A percentile compares a stretch with the other conserved stretches of the same genome.
These are phyloP conservation scores for Penicillium sp. DNA, from an alignment of 2,329 filamentous ascomycete genomes.

Conservation along the genomic window DNA sequence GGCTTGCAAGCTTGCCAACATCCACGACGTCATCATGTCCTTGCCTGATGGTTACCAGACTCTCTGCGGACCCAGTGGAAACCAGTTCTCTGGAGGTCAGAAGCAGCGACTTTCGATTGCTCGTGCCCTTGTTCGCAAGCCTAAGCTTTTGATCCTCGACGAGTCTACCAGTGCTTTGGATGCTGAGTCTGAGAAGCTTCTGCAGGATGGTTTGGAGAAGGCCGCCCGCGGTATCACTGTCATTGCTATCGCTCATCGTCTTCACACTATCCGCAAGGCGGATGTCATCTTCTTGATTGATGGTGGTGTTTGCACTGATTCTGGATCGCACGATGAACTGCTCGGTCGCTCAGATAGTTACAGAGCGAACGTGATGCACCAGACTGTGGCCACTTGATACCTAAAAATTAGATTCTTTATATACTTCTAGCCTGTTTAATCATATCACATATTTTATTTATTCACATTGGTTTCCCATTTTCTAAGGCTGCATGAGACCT, in stretches of 20 bases:
- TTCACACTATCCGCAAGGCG: constrained; percentile 63
- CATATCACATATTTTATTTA: not conserved
- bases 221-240: constrained; percentile 38
- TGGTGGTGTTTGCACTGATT: constrained; percentile 63
- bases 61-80: constrained; percentile 54
- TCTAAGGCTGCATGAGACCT: too few relatives aligned
- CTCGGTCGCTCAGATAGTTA: constrained; percentile 48
- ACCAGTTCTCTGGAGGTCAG: constrained; percentile 58
- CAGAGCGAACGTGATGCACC: constrained; percentile 42
- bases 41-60: constrained; percentile 64
- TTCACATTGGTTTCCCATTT: too few relatives aligned
- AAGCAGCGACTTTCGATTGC: constrained; percentile 62
- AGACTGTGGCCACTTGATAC: constrained; percentile 32
- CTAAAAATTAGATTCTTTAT: not conserved
- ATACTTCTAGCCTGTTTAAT: constrained; percentile 4
- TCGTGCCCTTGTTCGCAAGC: constrained; percentile 57
- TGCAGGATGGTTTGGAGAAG: constrained; percentile 46
- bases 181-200: constrained; percentile 52
- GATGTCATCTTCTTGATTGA: constrained; percentile 79
- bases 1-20: constrained; percentile 68
- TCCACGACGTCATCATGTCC: constrained; percentile 66
- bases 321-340: constrained; percentile 64
- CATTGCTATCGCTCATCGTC: constrained; percentile 45
- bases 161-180: constrained; percentile 64
- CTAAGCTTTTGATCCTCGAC: constrained; percentile 60